Evolutionary conservation across 1,139 yeast species (phyloP).

Genomic region (Kluyveromyces marxianus): DNA sequence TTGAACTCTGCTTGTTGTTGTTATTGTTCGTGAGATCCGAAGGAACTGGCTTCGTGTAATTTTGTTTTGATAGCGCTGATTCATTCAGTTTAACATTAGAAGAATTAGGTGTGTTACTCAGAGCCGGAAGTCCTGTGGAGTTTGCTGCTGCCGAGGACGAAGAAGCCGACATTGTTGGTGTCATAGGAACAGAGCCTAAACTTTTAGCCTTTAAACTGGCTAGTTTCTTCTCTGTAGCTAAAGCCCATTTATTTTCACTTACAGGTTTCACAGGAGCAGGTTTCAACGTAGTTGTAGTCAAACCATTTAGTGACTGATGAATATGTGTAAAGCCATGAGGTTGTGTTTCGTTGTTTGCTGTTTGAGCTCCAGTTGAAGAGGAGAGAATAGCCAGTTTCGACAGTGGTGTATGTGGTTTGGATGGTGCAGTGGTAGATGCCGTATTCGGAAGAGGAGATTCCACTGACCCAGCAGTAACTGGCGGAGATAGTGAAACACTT

Average conservation of each 20-base stretch:
- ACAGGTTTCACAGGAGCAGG: slow-evolving; percentile 66
- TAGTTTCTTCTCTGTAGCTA: slow-evolving; percentile 49
- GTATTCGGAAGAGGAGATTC: slow-evolving; percentile 10
- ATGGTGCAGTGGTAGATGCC: slow-evolving; percentile 6
- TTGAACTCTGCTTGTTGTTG: not conserved
- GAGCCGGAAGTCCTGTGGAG: slow-evolving; percentile 2
- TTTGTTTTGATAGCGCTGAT: not conserved
- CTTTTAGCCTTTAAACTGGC: slow-evolving; percentile 20
- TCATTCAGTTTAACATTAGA: not conserved
- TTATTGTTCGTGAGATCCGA: not conserved
- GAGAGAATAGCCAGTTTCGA: slow-evolving; percentile 10
- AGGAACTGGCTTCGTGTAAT: not conserved
- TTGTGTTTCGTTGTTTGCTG: not conserved
- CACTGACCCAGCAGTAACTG: slow-evolving; percentile 10
- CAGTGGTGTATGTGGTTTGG: slow-evolving; percentile 10
- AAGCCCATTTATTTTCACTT: slow-evolving; percentile 64
- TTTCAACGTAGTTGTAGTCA: slow-evolving; percentile 42
- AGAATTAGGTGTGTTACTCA: no score
- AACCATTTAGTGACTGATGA: slow-evolving; percentile 25
- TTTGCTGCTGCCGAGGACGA: slow-evolving; percentile 13
- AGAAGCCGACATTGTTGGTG: slow-evolving; percentile 9
- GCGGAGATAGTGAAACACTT: slow-evolving; percentile 17
- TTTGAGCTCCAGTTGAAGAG: not conserved
- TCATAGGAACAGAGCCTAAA: slow-evolving; percentile 8
- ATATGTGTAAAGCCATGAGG: slow-evolving; percentile 25